phyloP scores from a whole-genome alignment of 1,284 basidiomycete species.

The Apiotrichum porosum region DNA sequence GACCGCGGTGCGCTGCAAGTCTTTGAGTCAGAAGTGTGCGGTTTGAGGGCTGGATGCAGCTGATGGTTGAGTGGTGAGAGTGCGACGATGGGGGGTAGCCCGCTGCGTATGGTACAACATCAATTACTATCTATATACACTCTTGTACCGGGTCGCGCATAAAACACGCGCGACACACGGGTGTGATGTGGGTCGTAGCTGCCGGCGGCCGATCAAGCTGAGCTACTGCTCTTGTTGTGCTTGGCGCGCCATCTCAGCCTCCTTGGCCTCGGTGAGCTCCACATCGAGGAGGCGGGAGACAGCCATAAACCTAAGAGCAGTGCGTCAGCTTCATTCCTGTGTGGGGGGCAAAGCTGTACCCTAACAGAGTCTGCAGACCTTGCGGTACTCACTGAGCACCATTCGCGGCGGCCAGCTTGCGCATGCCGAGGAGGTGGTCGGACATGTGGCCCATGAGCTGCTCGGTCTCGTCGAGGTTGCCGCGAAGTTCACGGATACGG shows the following conservation, averaged over 20 bases:
- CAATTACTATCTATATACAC: too few species aligned
- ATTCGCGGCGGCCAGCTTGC: conserved; percentile 36
- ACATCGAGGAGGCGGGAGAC: conserved; percentile 43
- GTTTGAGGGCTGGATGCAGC: too few species aligned
- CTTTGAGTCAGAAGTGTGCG: too few species aligned
- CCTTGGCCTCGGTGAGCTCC: conserved; percentile 26
- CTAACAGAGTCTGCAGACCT: not conserved
- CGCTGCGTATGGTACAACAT: too few species aligned
- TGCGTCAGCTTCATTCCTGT: conserved; percentile 1
- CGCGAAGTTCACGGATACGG: conserved; percentile 32
- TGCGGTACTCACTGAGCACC: conserved; percentile 37
- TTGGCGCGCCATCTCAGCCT: not conserved
- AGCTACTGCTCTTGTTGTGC: too few species aligned
- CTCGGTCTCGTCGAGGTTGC: conserved; percentile 41
- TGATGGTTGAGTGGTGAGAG: too few species aligned
- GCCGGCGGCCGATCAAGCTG: too few species aligned
- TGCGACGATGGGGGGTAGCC: too few species aligned
- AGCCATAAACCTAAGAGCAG: conserved; percentile 50
- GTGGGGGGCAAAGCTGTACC: not conserved
- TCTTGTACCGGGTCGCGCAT: too few species aligned
- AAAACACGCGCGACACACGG: too few species aligned
- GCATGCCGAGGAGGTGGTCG: conserved; percentile 38
- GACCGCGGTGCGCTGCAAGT: too few species aligned
- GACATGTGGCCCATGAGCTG: conserved; percentile 34
- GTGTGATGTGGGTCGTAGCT: too few species aligned